Base-by-base conservation (phyloP, 352 stramenopile genomes). In the Phytopythium boreale region DNA sequence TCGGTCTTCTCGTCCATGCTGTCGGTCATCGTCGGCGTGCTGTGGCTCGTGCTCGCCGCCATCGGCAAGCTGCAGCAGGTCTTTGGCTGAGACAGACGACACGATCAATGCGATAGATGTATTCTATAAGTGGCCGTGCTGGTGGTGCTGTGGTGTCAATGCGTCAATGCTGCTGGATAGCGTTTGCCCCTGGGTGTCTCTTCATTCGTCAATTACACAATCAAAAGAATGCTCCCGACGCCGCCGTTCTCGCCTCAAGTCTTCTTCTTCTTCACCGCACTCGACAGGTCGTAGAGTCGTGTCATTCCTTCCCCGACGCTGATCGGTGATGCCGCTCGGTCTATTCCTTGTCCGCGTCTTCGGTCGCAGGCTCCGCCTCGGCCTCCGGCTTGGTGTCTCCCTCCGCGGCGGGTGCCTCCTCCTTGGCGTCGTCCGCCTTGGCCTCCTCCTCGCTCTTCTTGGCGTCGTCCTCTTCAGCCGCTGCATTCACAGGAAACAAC, bases 1-100 rank as follows among this genome's bases (percentile, higher is more conserved):
- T 79, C 80, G 59, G 83, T 96, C 60, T 89, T 93, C 62, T 93
- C 83, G 62, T 89, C 88, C 53, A 79, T 92, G 74, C 66, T 95
- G 8, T 95, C 86, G n/a, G 77, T 95, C 19, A 77, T 90, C 47
- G 87, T 96, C 26, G 88, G 88, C 50, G 56, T 94, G 0, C 59
- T 96, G 37, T 96, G 88, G 88, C 74, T 96, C 64, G 80, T 90
- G 53, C 70, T 96, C 36, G 77, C 82, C 17, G 79, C 82, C 11
- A 64, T 85, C 31, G 88, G 84, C 51, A 93, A 93, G 58, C 74
- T 96, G 29, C 79, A 92, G 65, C 67, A 93, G 56, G 66, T 95
- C 29, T 93, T 95, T 70, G 78, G 82, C 29, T 92, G 59, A 59
- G 22, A n/a, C n/a, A n/a, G n/a, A n/a, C n/a, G 20, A 51, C 1